These are phyloP conservation scores for Aspergillus fijiensis DNA, from an alignment of 2,329 filamentous ascomycete species.

Conservation along the genomic window DNA sequence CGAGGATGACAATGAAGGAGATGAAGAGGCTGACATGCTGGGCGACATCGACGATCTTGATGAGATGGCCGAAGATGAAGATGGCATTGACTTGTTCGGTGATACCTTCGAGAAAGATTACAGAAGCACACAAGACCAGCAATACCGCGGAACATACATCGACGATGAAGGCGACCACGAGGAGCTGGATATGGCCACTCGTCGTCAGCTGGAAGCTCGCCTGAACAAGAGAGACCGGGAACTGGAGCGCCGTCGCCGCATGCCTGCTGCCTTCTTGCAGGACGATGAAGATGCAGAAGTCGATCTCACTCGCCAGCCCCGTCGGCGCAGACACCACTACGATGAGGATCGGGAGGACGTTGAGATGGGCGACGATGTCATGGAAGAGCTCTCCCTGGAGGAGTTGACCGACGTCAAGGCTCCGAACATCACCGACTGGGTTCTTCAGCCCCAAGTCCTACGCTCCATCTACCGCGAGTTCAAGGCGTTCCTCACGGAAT, in stretches of 20 bases:
- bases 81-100: slow-evolving; percentile 67
- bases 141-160: slow-evolving; percentile 60
- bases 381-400: slow-evolving; percentile 92
- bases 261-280: slow-evolving; percentile 63
- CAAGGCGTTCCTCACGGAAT: slow-evolving; percentile 95
- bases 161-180: slow-evolving; percentile 67
- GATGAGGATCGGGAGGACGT: slow-evolving; percentile 90
- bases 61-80: slow-evolving; percentile 68
- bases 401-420: slow-evolving; percentile 91
- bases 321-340: slow-evolving; percentile 82
- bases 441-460: slow-evolving; percentile 84
- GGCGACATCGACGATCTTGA: slow-evolving; percentile 66
- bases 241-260: slow-evolving; percentile 56
- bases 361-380: slow-evolving; percentile 86
- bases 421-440: slow-evolving; percentile 90
- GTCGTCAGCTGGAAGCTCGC: slow-evolving; percentile 61
- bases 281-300: slow-evolving; percentile 80
- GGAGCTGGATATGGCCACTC: slow-evolving; percentile 57
- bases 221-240: slow-evolving; percentile 64
- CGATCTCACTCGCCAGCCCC: slow-evolving; percentile 81
- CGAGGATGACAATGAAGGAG: slow-evolving; percentile 46
- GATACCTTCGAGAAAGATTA: slow-evolving; percentile 67
- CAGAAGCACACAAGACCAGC: slow-evolving; percentile 46
- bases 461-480: slow-evolving; percentile 94
- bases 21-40: slow-evolving; percentile 59